Evolutionary conservation across 495 filamentous ascomycete species (phyloP), one percentile per base, ranked within the genome.

Genomic region (Tuber brumale): DNA sequence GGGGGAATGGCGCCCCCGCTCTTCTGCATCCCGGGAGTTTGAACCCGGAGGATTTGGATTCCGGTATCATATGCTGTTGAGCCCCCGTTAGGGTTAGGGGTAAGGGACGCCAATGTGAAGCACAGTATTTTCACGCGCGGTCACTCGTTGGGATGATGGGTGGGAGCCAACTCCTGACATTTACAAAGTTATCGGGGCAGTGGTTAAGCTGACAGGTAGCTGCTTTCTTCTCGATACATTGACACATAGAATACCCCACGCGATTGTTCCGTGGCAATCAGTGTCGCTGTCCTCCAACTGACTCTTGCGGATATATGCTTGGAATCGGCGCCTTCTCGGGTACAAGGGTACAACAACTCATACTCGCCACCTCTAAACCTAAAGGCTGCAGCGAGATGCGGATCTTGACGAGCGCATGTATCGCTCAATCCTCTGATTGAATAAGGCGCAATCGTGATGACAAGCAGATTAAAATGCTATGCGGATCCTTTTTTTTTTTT

Each of bases 161-260:
- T 18, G 4, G 57, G 27, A 35, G 14, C 1, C 5, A 3, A 1
- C n/a, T 61, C 51, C 16, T 66, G n/a, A 27, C 3, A 66, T 31
- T 31, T 66, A 4, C 57, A 31, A 66, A 1, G 12, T 31, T n/a
- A 31, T 31, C 57, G 51, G 51, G 27, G n/a, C n/a, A 16, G 7
- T 16, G 12, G 57, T 3, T 10, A 10, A n/a, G 31, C 35, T 14
- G 7, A 18, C 27, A 18, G 16, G 31, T 14, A 7, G 57, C 14
- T 66, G 57, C 27, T 66, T 66, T 66, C 27, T 12, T 27, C 27
- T 4, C 3, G 14, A 31, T 12, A 31, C n/a, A 66, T 66, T 66
- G 57, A 66, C 57, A 66, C 57, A 66, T 66, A 35, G 51, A 66
- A 66, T 35, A 66, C 57, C 57, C 57, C 57, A 66, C 57, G 57